Conservation (phyloP, 116 monocot species). For the Iris pallida region DNA sequence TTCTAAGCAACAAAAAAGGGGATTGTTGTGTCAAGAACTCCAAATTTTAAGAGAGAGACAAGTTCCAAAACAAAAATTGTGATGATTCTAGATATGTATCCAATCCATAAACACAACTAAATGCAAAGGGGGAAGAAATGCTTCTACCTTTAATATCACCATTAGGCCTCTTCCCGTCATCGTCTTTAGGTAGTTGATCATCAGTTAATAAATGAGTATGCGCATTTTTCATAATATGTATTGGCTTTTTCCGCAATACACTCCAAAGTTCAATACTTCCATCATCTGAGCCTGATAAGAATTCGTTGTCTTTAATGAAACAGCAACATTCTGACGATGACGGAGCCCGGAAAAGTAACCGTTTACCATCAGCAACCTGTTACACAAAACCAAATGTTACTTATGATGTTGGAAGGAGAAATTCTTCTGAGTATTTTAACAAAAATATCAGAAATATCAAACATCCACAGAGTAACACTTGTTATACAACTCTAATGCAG, state of each 20-base stretch:
- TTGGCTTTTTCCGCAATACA: slow-evolving; percentile 69
- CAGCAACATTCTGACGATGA: slow-evolving; percentile 87
- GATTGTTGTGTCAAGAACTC: no score
- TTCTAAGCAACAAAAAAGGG: no score
- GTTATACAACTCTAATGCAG: neutral
- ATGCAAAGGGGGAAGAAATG: neutral
- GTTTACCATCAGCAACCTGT: slow-evolving; percentile 82
- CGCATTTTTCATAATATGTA: slow-evolving; percentile 78
- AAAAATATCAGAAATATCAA: neutral
- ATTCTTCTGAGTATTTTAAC: neutral
- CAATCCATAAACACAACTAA: no score
- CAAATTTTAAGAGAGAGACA: no score
- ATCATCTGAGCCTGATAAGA: slow-evolving; percentile 93
- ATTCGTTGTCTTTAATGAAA: slow-evolving; percentile 88
- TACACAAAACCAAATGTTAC: slow-evolving; percentile 6
- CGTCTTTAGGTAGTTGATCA: slow-evolving; percentile 16
- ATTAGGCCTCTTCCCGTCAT: slow-evolving; percentile 19
- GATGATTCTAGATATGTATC: no score
- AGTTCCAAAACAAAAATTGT: no score
- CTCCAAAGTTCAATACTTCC: slow-evolving; percentile 90
- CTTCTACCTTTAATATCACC: slow-evolving; percentile 22
- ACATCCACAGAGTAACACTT: neutral
- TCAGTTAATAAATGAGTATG: slow-evolving; percentile 32
- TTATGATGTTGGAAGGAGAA: neutral
- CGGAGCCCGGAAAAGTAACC: slow-evolving; percentile 70